Conservation (phyloP, 768 basidiomycete genomes). For the Mycena galericulata region DNA sequence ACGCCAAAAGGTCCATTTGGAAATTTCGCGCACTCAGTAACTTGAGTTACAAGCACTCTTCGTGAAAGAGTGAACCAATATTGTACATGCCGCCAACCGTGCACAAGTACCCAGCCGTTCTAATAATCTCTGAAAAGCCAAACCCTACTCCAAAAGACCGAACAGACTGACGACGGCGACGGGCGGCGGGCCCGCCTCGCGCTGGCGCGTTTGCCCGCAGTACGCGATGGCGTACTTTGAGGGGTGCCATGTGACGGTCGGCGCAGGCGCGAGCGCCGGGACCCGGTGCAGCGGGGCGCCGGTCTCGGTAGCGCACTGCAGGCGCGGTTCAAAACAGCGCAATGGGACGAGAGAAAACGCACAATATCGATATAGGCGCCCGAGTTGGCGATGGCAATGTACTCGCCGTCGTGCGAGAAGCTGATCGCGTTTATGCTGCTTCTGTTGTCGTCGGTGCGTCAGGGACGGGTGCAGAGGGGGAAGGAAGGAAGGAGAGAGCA, state of each 20-base stretch:
- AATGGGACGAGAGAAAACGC: constrained; percentile 42
- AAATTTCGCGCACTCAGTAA: too few species aligned
- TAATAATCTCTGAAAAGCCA: too few species aligned
- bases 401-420: constrained; percentile 89
- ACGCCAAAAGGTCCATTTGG: too few species aligned
- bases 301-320: constrained; percentile 85
- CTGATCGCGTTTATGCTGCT: constrained; percentile 79
- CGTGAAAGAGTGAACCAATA: too few species aligned
- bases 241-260: constrained; percentile 86
- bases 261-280: constrained; percentile 76
- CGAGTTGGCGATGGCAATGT: constrained; percentile 78
- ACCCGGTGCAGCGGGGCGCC: constrained; percentile 82
- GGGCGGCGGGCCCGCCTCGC: constrained; percentile 74
- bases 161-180: constrained; percentile 81
- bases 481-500: not conserved
- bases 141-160: constrained; percentile 51
- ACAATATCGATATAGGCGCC: constrained; percentile 86
- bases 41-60: too few species aligned
- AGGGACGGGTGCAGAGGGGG: not conserved
- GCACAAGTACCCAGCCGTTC: too few species aligned
- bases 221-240: constrained; percentile 86
- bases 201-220: constrained; percentile 78
- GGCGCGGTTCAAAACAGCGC: not conserved
- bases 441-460: constrained; percentile 55
- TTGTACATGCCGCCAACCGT: too few species aligned